A percentile compares a stretch with the other conserved stretches of the same genome.
Evolutionary conservation across 768 basidiomycete species (phyloP).

Genomic region (Peribolospora baueri): DNA sequence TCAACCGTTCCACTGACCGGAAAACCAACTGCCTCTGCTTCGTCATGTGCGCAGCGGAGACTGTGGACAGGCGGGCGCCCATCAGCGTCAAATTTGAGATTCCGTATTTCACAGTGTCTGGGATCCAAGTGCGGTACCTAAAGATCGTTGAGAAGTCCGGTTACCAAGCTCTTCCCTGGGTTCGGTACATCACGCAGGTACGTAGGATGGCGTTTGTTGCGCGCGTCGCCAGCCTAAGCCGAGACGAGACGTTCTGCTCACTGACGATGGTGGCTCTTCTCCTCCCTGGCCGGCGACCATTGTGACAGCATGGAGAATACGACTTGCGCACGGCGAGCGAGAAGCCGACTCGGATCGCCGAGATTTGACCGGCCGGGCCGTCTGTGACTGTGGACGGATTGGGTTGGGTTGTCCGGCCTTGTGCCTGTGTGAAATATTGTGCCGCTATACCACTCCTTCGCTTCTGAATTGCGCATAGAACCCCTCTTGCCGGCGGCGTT

Average conservation of each 20-base stretch:
- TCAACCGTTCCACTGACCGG: neutral
- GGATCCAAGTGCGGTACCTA: constrained; percentile 89
- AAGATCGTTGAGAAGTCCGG: constrained; percentile 98
- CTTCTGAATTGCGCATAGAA: no score
- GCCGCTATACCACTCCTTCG: no score
- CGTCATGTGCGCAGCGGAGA: constrained; percentile 28
- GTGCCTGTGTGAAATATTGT: no score
- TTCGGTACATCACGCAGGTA: constrained; percentile 76
- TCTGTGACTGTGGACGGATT: no score
- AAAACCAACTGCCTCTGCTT: neutral
- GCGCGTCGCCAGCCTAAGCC: neutral
- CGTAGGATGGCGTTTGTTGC: constrained; percentile 28
- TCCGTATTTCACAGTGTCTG: constrained; percentile 63
- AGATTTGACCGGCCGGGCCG: no score
- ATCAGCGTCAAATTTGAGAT: constrained; percentile 97
- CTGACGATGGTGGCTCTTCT: no score
- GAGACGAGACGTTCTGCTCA: neutral
- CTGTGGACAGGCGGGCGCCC: constrained; percentile 69
- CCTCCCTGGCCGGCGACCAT: no score
- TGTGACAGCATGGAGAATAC: no score
- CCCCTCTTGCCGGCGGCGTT: no score
- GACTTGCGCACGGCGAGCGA: no score
- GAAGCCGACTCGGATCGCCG: no score
- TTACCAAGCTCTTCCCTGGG: constrained; percentile 90
- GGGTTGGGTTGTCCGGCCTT: no score